Base-by-base conservation (phyloP, 208 protist species). In the Hexamita inflata region DNA sequence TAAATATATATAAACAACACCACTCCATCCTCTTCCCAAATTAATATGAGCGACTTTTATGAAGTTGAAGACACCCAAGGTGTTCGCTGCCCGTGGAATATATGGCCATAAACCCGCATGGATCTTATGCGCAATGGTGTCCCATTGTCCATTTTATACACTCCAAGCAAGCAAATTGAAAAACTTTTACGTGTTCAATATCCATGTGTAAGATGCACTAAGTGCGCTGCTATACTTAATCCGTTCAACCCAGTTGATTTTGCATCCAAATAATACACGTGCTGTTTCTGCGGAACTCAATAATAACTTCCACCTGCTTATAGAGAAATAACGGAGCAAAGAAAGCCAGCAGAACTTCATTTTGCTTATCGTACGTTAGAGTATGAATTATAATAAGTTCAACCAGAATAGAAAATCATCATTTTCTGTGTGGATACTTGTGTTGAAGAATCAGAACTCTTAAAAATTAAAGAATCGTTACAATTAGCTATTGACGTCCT, bases 281-380 rank as follows among this genome's bases (percentile, higher is more conserved):
- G 64, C 42, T 7, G 4, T 24, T 70, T 70, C 35, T 70, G 64
- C n/a, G 15, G 30, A 13, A n/a, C 38, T 11, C 11, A 30, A 2
- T 38, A 70, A n/a, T 19, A 7, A 7, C 38, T 70, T 11, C 64
- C 64, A 19, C 15, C 64, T n/a, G 9, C 30, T 34, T 70, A 70
- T n/a, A 15, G 19, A 57, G 30, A 45, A n/a, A 70, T 70, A 30
- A 45, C 64, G 4, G 11, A 9, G 11, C 19, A 70, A 15, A 30
- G n/a, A n/a, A n/a, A 38, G 9, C 64, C 64, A 70, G 64, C 64
- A 49, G 64, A 70, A 38, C 35, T 70, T 4, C 64, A 70, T 45
- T 29, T 11, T n/a, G 32, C 7, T 4, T 70, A 70, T 38, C n/a
- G 38, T 9, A 45, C 32, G 7, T 45, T 70, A 15, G 64, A 70